phyloP scores from a whole-genome alignment of 805 yeast species.

The Saccharomycopsis guyanensis region DNA sequence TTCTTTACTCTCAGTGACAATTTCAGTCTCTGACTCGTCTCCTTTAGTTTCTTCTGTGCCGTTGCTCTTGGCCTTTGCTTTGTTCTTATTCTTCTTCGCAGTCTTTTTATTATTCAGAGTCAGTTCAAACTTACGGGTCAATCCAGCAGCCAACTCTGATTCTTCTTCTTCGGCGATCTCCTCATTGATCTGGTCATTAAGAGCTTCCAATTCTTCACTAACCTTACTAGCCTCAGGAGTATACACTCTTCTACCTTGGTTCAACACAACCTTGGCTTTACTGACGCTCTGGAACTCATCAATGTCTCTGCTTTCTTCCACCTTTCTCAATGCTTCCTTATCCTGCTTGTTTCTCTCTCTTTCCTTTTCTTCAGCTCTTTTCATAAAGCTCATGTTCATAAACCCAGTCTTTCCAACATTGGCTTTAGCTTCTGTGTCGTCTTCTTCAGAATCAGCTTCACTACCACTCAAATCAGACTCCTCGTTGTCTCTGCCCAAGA shows the following conservation, averaged over 20 bases:
- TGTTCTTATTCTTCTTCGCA: slow-evolving; percentile 4
- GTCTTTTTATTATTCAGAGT: no score
- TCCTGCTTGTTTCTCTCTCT: slow-evolving; percentile 50
- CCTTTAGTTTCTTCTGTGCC: slow-evolving; percentile 4
- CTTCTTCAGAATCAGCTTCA: slow-evolving; percentile 34
- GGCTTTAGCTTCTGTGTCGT: slow-evolving; percentile 32
- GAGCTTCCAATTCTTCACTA: slow-evolving; percentile 29
- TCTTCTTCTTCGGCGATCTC: slow-evolving; percentile 47
- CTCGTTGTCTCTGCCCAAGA: slow-evolving; percentile 50
- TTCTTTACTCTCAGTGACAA: background rate
- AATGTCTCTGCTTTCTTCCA: slow-evolving; percentile 40
- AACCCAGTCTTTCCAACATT: slow-evolving; percentile 80
- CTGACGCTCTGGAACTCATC: slow-evolving; percentile 31
- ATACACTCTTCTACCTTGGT: slow-evolving; percentile 76
- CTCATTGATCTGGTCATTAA: slow-evolving; percentile 31
- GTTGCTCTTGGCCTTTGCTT: slow-evolving; percentile 10
- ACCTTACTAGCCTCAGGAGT: slow-evolving; percentile 46
- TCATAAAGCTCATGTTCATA: slow-evolving; percentile 93
- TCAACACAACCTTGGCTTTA: slow-evolving; percentile 42
- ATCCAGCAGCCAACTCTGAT: slow-evolving; percentile 36
- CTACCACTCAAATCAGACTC: slow-evolving; percentile 45
- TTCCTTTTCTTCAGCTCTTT: slow-evolving; percentile 70
- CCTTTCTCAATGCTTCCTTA: slow-evolving; percentile 42
- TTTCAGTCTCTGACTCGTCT: slow-evolving; percentile 2
- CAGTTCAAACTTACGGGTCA: slow-evolving; percentile 28